A percentile compares a stretch with the other conserved stretches of the same genome.
Evolutionary conservation across 2,329 filamentous ascomycete genomes (phyloP).

Genomic region (Byssochlamys sp.): DNA sequence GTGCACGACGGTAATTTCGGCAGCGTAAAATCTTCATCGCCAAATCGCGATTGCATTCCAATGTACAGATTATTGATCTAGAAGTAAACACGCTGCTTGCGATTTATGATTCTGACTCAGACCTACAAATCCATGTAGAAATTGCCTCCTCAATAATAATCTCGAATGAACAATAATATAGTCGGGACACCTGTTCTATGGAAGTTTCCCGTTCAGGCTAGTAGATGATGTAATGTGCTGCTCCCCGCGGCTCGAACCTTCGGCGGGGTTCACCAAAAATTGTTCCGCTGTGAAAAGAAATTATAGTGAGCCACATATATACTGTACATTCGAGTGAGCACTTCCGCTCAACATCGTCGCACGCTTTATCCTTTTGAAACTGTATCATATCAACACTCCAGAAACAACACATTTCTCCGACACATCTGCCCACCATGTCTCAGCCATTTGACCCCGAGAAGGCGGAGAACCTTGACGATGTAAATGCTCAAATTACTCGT

Average conservation of each 20-base stretch:
- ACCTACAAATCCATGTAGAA: too few relatives aligned
- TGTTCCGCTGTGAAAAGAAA: slow-evolving; percentile 25
- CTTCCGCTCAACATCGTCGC: neutral
- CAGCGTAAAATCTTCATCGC: too few relatives aligned
- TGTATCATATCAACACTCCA: neutral
- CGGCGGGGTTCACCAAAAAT: slow-evolving; percentile 7
- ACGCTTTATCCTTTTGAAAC: neutral
- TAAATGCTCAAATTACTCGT: slow-evolving; percentile 30
- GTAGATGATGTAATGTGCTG: slow-evolving; percentile 9
- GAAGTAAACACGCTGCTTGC: too few relatives aligned
- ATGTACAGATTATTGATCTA: too few relatives aligned
- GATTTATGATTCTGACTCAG: too few relatives aligned
- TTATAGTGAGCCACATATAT: slow-evolving; percentile 19
- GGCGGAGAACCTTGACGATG: slow-evolving; percentile 61
- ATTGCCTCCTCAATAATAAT: too few relatives aligned
- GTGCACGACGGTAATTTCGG: neutral
- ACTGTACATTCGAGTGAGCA: neutral
- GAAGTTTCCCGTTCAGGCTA: neutral
- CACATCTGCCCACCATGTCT: slow-evolving; percentile 22
- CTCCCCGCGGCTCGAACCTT: neutral
- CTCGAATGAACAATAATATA: too few relatives aligned
- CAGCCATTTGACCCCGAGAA: slow-evolving; percentile 48
- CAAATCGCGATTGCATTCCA: too few relatives aligned
- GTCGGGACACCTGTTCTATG: neutral
- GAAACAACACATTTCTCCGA: neutral